Conservation (phyloP, 805 yeast species). For the Allodekkera sacchari region DNA sequence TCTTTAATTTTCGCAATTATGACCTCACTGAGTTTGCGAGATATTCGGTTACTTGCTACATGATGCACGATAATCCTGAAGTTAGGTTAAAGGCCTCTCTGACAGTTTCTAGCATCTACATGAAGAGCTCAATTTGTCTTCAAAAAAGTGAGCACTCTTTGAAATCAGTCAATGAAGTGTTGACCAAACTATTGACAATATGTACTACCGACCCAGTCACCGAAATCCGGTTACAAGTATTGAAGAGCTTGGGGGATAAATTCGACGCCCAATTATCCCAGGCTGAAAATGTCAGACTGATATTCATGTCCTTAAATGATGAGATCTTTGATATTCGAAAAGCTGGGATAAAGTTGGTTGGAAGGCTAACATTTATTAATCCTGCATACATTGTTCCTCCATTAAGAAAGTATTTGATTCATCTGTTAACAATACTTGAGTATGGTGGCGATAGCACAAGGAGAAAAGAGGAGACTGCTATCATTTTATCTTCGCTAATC, state of each 20-base stretch:
- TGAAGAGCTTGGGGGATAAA: slow-evolving; percentile 59
- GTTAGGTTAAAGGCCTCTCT: slow-evolving; percentile 81
- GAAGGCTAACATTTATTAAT: slow-evolving; percentile 75
- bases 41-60: slow-evolving; percentile 72
- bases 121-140: slow-evolving; percentile 73
- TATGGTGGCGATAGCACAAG: slow-evolving; percentile 64
- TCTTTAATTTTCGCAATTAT: slow-evolving; percentile 66
- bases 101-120: slow-evolving; percentile 70
- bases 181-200: slow-evolving; percentile 69
- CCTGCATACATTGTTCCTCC: slow-evolving; percentile 97
- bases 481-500: slow-evolving; percentile 63
- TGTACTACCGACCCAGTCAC: slow-evolving; percentile 85
- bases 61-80: slow-evolving; percentile 69
- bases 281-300: slow-evolving; percentile 77
- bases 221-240: slow-evolving; percentile 75
- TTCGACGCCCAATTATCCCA: slow-evolving; percentile 93
- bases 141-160: slow-evolving; percentile 78
- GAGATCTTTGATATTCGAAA: slow-evolving; percentile 79
- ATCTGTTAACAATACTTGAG: slow-evolving; percentile 75
- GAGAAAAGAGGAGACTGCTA: slow-evolving; percentile 82
- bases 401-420: slow-evolving; percentile 76
- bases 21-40: slow-evolving; percentile 84
- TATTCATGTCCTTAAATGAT: slow-evolving; percentile 87
- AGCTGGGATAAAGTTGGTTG: slow-evolving; percentile 69
- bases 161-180: slow-evolving; percentile 74